phyloP scores from a whole-genome alignment of 192 early-diverging fungal genomes.

The Haplosporangium gracile region DNA sequence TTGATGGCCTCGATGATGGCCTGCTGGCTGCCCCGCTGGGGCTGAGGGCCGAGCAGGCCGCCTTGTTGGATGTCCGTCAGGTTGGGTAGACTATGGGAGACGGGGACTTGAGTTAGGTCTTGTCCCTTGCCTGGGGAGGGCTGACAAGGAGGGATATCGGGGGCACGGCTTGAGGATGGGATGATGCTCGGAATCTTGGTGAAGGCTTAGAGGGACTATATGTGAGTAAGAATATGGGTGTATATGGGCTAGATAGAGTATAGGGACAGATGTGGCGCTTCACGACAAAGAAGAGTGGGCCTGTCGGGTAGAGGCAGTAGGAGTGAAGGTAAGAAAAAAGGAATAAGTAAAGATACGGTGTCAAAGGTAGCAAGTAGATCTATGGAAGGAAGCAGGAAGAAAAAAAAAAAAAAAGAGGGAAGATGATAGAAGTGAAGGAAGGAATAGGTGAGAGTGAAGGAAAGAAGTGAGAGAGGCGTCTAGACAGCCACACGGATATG shows the following conservation, averaged over 20 bases:
- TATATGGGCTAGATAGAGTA: neutral
- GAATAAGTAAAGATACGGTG: neutral
- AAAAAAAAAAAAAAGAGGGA: neutral
- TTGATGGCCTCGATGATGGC: slow-evolving; percentile 48
- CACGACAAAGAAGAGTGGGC: neutral
- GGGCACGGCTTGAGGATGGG: slow-evolving; percentile 13
- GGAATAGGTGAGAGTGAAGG: slow-evolving; percentile 1
- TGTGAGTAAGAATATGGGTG: neutral
- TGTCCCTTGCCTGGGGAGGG: neutral
- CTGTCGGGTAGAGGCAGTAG: neutral
- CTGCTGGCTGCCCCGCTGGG: slow-evolving; percentile 33
- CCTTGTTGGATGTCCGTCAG: slow-evolving; percentile 39
- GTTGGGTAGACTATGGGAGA: neutral
- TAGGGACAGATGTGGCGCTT: neutral
- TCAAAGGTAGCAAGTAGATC: neutral
- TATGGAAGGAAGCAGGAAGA: neutral
- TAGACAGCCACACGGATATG: too few relatives aligned
- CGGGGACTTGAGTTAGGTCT: neutral
- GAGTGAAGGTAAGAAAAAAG: neutral
- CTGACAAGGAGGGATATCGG: slow-evolving; percentile 4
- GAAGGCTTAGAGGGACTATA: neutral
- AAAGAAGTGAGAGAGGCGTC: too few relatives aligned
- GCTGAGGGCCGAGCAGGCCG: slow-evolving; percentile 19
- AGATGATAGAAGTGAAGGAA: too few relatives aligned
- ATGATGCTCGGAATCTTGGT: slow-evolving; percentile 12